Evolutionary conservation across 148 eudicot genomes (phyloP), one percentile per base, ranked within the genome.

Genomic region (Heliamphora exappendiculata): DNA sequence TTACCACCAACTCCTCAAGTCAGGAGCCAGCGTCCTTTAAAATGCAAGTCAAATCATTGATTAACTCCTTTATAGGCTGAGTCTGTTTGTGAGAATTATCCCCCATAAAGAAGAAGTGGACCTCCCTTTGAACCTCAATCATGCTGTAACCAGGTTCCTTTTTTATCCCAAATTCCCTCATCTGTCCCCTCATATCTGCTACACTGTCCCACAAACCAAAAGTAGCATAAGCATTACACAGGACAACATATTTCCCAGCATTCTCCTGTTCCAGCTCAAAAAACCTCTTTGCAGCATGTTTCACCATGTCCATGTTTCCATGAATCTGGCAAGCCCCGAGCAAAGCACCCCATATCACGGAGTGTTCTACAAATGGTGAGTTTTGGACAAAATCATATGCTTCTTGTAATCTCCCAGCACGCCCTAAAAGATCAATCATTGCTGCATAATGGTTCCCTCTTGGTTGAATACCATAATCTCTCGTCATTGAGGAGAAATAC

Each of bases 101-200:
- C 50, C 85, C 85, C 94, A 87, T 88, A 81, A 81, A 89, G 81
- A 93, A 93, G 71, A 81, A 80, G 75, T 93, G 89, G 41, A 67
- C 83, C 83, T 83, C 86, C 55, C 67, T 86, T 70, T 88, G 91
- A 41, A 88, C 79, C 85, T 91, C 98, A 81, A 93, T 89, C 87
- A 91, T 88, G 82, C 98, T 93, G 80, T 85, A 87, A 57, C 87
- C 93, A 44, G 98, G 92, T 71, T 89, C 92, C 87, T 91, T 93
- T 80, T 80, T 87, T 79, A 93, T 79, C 34, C 91, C 90, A 53
- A 67, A 80, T 29, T 84, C 88, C 82, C 80, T 93, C 93, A 93
- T 87, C 62, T 81, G 76, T 37, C 91, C 87, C 88, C 98, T 86
- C 74, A 86, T 75, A 51, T 87, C 85, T 37, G 97, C 92, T 50